Conservation (phyloP, 805 yeast genomes). For the Saccharomycopsis olivae region DNA sequence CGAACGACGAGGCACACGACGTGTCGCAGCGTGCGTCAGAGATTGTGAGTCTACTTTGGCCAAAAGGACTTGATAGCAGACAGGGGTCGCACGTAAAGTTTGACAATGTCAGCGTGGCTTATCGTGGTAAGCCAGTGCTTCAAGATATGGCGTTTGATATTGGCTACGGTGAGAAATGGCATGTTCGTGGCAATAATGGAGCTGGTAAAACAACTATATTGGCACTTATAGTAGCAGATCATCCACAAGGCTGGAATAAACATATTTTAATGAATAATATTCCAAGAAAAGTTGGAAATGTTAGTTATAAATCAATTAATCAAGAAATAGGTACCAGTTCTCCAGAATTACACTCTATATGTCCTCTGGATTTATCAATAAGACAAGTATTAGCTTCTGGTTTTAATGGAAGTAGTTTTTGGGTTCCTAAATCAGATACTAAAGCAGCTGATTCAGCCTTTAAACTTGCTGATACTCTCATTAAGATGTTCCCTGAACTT, state of each 20-base stretch:
- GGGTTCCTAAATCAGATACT: not conserved
- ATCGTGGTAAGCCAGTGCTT: constrained; percentile 52
- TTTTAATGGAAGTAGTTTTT: constrained; percentile 18
- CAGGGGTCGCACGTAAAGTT: too few species aligned
- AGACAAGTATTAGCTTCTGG: constrained; percentile 63
- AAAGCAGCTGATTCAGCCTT: not conserved
- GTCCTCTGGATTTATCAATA: constrained; percentile 48
- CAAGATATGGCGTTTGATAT: constrained; percentile 56
- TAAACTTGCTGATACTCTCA: constrained; percentile 19
- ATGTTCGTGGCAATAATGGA: constrained; percentile 82
- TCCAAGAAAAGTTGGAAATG: constrained; percentile 62
- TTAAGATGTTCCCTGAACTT: constrained; percentile 28
- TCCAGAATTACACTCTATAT: constrained; percentile 88
- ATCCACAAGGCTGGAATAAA: constrained; percentile 90
- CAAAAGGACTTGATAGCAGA: too few species aligned
- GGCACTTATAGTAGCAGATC: constrained; percentile 83
- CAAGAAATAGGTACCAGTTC: constrained; percentile 74
- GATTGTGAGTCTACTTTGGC: too few species aligned
- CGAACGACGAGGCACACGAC: too few species aligned
- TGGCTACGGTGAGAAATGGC: constrained; percentile 72
- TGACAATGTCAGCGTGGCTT: constrained; percentile 51
- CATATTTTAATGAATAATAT: constrained; percentile 53
- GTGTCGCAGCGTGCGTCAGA: too few species aligned
- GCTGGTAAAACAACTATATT: constrained; percentile 87
- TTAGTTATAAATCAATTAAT: constrained; percentile 72